Evolutionary conservation across 768 basidiomycete genomes (phyloP), one percentile per base, ranked within the genome.

Genomic region (Leccinum truebloodii): DNA sequence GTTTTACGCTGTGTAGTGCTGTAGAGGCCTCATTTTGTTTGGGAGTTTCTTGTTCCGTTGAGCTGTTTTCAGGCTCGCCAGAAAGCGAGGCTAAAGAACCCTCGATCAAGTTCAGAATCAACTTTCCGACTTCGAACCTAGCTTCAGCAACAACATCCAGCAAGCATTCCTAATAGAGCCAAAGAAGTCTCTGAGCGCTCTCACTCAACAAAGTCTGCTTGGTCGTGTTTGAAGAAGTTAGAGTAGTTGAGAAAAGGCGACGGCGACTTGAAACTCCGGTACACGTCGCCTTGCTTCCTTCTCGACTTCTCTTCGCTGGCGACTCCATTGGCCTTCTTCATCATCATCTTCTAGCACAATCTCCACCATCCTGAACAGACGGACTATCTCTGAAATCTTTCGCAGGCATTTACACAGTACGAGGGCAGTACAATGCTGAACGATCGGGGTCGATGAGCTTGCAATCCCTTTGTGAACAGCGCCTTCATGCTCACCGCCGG

Each of bases 371-470:
- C 65, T 68, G 60, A 93, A 83, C 1, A 75, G 63, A 1, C 75
- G 69, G 6, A 84, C 63, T 0, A 94, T 86, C 2, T 75, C 70
- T 0, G 81, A 77, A 50, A 88, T 86, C 72, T 98, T 98, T 30
- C 78, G 73, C 3, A 98, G 75, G 64, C 86, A 92, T 63, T 90
- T 88, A 1, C 84, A 83, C 4, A 98, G 79, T 0, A 87, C 86
- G 5, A 94, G 76, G 0, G 93, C 92, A 0, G 90, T 89, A 64
- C 89, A 89, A 66, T 95, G 94, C 65, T 92, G 92, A 0, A 98
- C 94, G 3, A 98, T 81, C 10, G 65, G 14, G 0, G 82, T 81
- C 9, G 87, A 86, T 6, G 83, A 3, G 88, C 84, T 62, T 90
- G 86, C 1, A 98, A 77, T 0, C 94, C 94, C 67, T 92, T 94